Evolutionary conservation across 352 stramenopile genomes (phyloP).

Genomic region (Phytophthora quininea): DNA sequence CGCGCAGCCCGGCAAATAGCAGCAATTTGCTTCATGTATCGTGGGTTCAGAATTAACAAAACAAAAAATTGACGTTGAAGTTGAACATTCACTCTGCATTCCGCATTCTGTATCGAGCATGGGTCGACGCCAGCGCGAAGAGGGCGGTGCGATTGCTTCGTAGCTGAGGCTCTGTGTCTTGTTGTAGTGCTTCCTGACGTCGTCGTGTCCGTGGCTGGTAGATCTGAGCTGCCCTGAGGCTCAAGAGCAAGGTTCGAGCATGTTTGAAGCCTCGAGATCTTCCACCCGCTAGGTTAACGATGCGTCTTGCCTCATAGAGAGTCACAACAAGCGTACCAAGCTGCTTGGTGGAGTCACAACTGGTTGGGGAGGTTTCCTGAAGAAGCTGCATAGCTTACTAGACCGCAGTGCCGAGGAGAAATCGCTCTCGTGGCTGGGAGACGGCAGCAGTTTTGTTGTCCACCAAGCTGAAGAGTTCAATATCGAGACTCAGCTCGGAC

Average conservation of each 20-base stretch:
- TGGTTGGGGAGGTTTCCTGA: slow-evolving; percentile 22
- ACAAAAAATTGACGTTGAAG: slow-evolving; percentile 25
- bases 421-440: slow-evolving; percentile 24
- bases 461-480: slow-evolving; percentile 9
- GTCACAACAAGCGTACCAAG: slow-evolving; percentile 25
- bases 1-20: not conserved
- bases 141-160: slow-evolving; percentile 8
- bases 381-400: slow-evolving; percentile 27
- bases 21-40: not conserved
- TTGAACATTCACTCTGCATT: slow-evolving; percentile 24
- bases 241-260: not conserved
- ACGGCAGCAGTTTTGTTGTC: slow-evolving; percentile 26
- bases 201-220: not conserved
- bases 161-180: slow-evolving; percentile 1
- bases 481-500: slow-evolving; percentile 20
- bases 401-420: slow-evolving; percentile 18
- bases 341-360: slow-evolving; percentile 9
- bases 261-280: not conserved
- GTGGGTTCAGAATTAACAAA: not conserved
- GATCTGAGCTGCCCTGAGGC: not conserved
- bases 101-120: slow-evolving; percentile 8
- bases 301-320: not conserved
- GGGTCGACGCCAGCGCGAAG: slow-evolving; percentile 28
- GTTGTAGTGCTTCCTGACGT: not conserved
- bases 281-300: not conserved